Conservation (phyloP, 2,329 filamentous ascomycete genomes). For the Diaporthe aspalathi region DNA sequence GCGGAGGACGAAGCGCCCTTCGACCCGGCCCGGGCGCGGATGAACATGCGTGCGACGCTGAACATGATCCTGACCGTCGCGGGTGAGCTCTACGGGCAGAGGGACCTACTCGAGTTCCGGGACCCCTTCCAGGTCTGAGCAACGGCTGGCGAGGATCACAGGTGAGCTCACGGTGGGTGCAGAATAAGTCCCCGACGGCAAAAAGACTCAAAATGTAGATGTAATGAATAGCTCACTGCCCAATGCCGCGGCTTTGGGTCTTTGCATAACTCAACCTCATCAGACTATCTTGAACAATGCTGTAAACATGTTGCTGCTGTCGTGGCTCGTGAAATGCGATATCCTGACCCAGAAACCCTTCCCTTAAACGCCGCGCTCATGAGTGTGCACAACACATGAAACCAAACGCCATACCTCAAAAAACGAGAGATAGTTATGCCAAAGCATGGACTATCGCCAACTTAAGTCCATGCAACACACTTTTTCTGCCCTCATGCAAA, state of each 20-base stretch:
- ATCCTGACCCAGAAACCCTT: neutral
- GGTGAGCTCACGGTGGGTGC: slow-evolving; percentile 32
- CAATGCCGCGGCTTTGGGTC: neutral
- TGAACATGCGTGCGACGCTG: slow-evolving; percentile 76
- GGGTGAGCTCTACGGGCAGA: slow-evolving; percentile 90
- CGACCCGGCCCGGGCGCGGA: slow-evolving; percentile 50
- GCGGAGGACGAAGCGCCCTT: slow-evolving; percentile 45
- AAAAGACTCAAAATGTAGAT: neutral
- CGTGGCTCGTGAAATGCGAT: neutral
- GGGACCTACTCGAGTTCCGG: slow-evolving; percentile 83
- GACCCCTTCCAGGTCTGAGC: slow-evolving; percentile 65
- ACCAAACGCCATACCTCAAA: slow-evolving; percentile 10
- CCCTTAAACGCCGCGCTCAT: slow-evolving; percentile 36
- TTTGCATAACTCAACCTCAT: slow-evolving; percentile 16
- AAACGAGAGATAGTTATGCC: slow-evolving; percentile 3
- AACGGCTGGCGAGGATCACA: neutral
- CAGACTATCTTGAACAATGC: slow-evolving; percentile 5
- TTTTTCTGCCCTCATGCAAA: slow-evolving; percentile 44
- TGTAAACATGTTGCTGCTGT: neutral
- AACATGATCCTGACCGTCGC: slow-evolving; percentile 93
- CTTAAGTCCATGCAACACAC: slow-evolving; percentile 38
- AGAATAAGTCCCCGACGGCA: neutral
- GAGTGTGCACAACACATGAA: slow-evolving; percentile 26
- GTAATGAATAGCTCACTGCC: slow-evolving; percentile 15
- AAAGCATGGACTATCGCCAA: neutral